Evolutionary conservation across 192 early-diverging fungal species (phyloP).

Genomic region (Umbelopsis isabellina): DNA sequence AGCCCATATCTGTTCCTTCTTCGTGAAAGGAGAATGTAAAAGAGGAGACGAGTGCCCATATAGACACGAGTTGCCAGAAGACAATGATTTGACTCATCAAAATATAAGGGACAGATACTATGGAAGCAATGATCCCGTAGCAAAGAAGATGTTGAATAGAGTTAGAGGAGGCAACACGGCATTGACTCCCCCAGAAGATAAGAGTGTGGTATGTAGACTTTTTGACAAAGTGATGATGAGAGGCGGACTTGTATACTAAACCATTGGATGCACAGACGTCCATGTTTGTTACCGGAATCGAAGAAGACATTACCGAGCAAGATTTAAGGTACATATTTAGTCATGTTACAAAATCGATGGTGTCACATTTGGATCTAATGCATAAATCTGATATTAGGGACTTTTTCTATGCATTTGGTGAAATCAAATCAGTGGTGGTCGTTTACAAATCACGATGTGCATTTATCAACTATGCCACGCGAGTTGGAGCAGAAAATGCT

Average conservation of each 20-base stretch:
- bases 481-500: constrained; percentile 86
- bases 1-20: constrained; percentile 95
- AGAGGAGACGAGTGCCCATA: constrained; percentile 96
- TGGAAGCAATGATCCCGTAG: constrained; percentile 94
- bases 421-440: constrained; percentile 86
- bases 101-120: constrained; percentile 96
- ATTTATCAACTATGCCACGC: constrained; percentile 86
- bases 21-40: constrained; percentile 92
- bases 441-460: constrained; percentile 82
- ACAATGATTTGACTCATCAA: constrained; percentile 84
- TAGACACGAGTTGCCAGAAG: constrained; percentile 59
- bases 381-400: constrained; percentile 33
- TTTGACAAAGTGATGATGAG: background rate
- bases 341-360: background rate
- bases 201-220: constrained; percentile 61
- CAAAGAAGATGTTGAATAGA: constrained; percentile 73
- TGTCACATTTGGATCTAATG: constrained; percentile 10
- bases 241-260: background rate
- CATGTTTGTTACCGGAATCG: constrained; percentile 84
- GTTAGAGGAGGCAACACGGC: constrained; percentile 55
- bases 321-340: constrained; percentile 62
- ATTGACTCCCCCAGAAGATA: constrained; percentile 76
- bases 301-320: constrained; percentile 66
- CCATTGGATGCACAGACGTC: constrained; percentile 57
- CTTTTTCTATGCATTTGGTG: constrained; percentile 84